phyloP scores from a whole-genome alignment of 805 yeast species.

The Scheffersomyces stipitis region DNA sequence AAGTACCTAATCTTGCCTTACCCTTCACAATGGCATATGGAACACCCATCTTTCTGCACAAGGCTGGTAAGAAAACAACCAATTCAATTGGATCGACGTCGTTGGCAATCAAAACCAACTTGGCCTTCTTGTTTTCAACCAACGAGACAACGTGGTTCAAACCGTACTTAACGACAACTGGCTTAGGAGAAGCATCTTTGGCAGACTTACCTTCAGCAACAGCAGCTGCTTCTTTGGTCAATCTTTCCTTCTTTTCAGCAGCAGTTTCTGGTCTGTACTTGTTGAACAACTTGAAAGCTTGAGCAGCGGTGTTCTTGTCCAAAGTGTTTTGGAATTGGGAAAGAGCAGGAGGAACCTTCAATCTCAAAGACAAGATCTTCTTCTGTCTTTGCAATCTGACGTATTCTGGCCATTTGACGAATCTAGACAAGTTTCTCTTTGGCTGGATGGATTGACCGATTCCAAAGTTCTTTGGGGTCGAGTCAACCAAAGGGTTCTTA shows the following conservation, averaged over 20 bases:
- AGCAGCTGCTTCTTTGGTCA: conserved; percentile 98
- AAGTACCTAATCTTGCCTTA: conserved; percentile 96
- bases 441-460: conserved; percentile 95
- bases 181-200: conserved; percentile 96
- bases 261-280: conserved; percentile 98
- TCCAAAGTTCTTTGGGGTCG: conserved; percentile 92
- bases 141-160: conserved; percentile 97
- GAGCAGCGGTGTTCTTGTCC: conserved; percentile 99
- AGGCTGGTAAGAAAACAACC: conserved; percentile 96
- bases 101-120: conserved; percentile 95
- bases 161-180: conserved; percentile 97
- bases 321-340: conserved; percentile 94
- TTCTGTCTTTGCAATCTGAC: conserved; percentile 98
- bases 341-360: conserved; percentile 98
- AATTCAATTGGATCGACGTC: conserved; percentile 99
- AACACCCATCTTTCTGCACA: conserved; percentile 98
- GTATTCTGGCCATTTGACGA: conserved; percentile 99
- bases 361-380: conserved; percentile 92
- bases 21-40: conserved; percentile 99
- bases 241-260: conserved; percentile 98
- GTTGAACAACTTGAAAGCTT: conserved; percentile 95
- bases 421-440: conserved; percentile 95
- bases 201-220: conserved; percentile 97
- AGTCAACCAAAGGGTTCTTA: conserved; percentile 84
- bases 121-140: conserved; percentile 97